Percentiles rank a stretch among this genome's conserved stretches.
Conservation (phyloP, 352 stramenopile genomes). For the Globisporangium okanoganense region DNA sequence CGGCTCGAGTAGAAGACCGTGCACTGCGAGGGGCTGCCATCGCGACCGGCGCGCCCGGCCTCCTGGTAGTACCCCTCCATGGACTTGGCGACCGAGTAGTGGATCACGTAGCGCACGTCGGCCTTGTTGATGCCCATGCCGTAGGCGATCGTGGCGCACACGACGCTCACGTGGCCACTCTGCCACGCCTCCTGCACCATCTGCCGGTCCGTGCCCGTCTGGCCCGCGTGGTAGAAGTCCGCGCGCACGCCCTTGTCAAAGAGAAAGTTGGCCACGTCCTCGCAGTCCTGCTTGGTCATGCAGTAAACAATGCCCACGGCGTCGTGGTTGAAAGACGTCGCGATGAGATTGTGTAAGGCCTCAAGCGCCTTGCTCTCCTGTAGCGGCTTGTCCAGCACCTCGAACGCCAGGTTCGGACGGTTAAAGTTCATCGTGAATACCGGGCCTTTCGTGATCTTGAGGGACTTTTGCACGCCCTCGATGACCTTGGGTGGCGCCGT, state of each 20-base stretch:
- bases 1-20: slow-evolving; percentile 87
- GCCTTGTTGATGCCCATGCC: slow-evolving; percentile 96
- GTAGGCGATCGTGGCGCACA: slow-evolving; percentile 95
- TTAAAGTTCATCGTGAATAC: slow-evolving; percentile 94
- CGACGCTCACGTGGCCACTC: slow-evolving; percentile 79
- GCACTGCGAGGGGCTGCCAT: slow-evolving; percentile 91
- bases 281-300: slow-evolving; percentile 92
- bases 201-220: slow-evolving; percentile 72
- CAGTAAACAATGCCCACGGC: slow-evolving; percentile 93
- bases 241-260: slow-evolving; percentile 83
- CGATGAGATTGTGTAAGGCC: slow-evolving; percentile 47
- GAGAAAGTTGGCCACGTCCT: slow-evolving; percentile 90
- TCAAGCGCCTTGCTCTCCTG: slow-evolving; percentile 48
- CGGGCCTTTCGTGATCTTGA: slow-evolving; percentile 63
- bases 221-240: slow-evolving; percentile 91
- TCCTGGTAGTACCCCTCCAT: slow-evolving; percentile 99
- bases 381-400: slow-evolving; percentile 71
- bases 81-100: slow-evolving; percentile 90
- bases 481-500: slow-evolving; percentile 87
- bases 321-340: slow-evolving; percentile 36
- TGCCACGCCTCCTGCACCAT: slow-evolving; percentile 79
- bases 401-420: slow-evolving; percentile 92
- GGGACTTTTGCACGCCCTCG: slow-evolving; percentile 64
- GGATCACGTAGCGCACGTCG: slow-evolving; percentile 92
- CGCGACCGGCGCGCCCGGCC: slow-evolving; percentile 93